A percentile compares a stretch with the other conserved stretches of the same genome.
Conservation (phyloP, 2,329 filamentous ascomycete species). For the Pseudogymnoascus sp. region DNA sequence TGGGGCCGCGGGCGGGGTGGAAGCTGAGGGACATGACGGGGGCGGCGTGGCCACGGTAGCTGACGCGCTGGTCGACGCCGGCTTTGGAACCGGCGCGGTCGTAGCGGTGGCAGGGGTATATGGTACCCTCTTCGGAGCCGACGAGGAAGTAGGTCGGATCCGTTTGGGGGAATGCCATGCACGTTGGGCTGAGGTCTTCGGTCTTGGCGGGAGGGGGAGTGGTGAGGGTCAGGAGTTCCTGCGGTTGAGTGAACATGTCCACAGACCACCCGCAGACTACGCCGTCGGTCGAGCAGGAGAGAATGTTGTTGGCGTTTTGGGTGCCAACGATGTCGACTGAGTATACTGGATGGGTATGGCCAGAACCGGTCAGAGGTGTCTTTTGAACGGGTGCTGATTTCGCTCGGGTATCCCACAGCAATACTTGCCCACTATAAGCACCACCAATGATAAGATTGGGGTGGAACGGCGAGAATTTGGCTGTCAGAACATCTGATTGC, state of each 20-base stretch:
- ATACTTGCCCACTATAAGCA: slow-evolving; percentile 91
- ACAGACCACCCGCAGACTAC: slow-evolving; percentile 96
- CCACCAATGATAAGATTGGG: slow-evolving; percentile 93
- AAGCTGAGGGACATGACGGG: slow-evolving; percentile 96
- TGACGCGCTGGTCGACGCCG: slow-evolving; percentile 80
- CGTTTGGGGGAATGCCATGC: slow-evolving; percentile 86
- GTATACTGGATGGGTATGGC: slow-evolving; percentile 95
- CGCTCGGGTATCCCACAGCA: slow-evolving; percentile 93
- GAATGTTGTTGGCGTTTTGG: slow-evolving; percentile 97
- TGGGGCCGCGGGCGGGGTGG: slow-evolving; percentile 82
- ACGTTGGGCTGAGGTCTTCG: slow-evolving; percentile 90
- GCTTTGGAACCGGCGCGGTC: slow-evolving; percentile 96
- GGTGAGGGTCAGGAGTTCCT: slow-evolving; percentile 83
- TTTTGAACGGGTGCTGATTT: slow-evolving; percentile 88
- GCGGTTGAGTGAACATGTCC: slow-evolving; percentile 94
- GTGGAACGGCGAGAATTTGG: slow-evolving; percentile 98
- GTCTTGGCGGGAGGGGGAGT: slow-evolving; percentile 81
- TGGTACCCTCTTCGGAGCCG: slow-evolving; percentile 91
- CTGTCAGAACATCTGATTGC: slow-evolving; percentile 88
- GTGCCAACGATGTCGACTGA: slow-evolving; percentile 92
- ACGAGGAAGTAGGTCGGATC: slow-evolving; percentile 97
- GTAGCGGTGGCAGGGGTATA: slow-evolving; percentile 94
- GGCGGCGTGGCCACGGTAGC: slow-evolving; percentile 83
- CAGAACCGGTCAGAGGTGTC: slow-evolving; percentile 87
- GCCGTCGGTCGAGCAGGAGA: slow-evolving; percentile 92